phyloP scores from a whole-genome alignment of 1,284 basidiomycete genomes.

The Cronartium ribicola region DNA sequence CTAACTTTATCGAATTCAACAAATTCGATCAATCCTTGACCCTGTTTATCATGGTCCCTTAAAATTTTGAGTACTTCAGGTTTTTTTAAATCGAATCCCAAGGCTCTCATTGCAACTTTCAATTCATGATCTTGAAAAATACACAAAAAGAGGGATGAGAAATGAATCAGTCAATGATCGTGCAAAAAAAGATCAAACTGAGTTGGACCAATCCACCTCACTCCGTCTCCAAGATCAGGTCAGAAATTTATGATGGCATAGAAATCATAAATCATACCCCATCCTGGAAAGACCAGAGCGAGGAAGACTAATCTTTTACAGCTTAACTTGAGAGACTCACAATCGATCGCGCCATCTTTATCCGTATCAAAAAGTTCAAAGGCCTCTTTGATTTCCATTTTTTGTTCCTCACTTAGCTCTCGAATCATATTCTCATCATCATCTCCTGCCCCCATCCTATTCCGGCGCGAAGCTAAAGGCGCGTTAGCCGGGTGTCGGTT shows the following conservation, averaged over 20 bases:
- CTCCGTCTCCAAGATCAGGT: not conserved
- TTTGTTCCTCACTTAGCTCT: constrained; percentile 83
- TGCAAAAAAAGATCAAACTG: constrained; percentile 2
- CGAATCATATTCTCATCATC: constrained; percentile 22
- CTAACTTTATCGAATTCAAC: constrained; percentile 94
- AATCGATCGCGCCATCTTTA: constrained; percentile 73
- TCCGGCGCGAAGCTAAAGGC: constrained; percentile 6
- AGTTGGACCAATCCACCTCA: not conserved
- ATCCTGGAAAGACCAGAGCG: not conserved
- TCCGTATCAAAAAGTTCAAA: constrained; percentile 99
- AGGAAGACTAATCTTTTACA: not conserved
- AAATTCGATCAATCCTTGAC: constrained; percentile 86
- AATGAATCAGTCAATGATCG: no score
- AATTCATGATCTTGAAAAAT: constrained; percentile 76
- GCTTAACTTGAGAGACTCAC: constrained; percentile 1
- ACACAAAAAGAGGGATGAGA: no score
- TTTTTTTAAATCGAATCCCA: constrained; percentile 98
- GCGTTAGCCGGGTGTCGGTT: constrained; percentile 17
- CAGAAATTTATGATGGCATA: not conserved
- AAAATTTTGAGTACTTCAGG: constrained; percentile 93
- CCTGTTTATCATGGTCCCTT: constrained; percentile 83
- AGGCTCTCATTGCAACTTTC: constrained; percentile 95
- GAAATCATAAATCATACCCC: not conserved
- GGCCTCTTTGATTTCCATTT: constrained; percentile 95
- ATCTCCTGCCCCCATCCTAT: constrained; percentile 16